These are phyloP conservation scores for Monocercomonoides exilis DNA, from an alignment of 78 protist species.

Conservation along the genomic window DNA sequence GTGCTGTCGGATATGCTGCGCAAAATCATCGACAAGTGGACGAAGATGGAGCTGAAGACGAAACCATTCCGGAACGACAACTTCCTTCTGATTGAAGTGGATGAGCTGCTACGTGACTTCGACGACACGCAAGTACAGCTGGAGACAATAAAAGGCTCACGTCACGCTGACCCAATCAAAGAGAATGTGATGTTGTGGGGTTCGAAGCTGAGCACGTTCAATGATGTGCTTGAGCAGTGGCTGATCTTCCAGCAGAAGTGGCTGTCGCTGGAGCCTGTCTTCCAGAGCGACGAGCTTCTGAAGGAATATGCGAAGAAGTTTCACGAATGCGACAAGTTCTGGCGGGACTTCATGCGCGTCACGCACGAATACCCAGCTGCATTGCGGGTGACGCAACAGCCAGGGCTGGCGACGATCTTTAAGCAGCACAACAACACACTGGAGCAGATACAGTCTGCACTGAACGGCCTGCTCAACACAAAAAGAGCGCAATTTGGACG, in stretches of 20 bases:
- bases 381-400: background rate
- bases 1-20: conserved; percentile 30
- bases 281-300: conserved; percentile 55
- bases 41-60: conserved; percentile 4
- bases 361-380: conserved; percentile 12
- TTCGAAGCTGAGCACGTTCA: conserved; percentile 7
- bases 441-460: conserved; percentile 46
- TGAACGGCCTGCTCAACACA: conserved; percentile 57
- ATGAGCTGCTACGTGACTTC: conserved; percentile 35
- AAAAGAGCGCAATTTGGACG: conserved; percentile 54
- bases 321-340: conserved; percentile 25
- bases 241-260: conserved; percentile 42
- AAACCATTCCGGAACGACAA: background rate
- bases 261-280: conserved; percentile 61
- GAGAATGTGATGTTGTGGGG: conserved; percentile 43
- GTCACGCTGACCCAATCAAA: conserved; percentile 33
- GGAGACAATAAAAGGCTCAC: conserved; percentile 44
- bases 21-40: conserved; percentile 34
- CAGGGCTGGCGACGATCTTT: background rate
- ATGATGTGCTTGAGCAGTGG: conserved; percentile 49
- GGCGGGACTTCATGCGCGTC: conserved; percentile 4
- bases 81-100: conserved; percentile 5
- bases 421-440: conserved; percentile 7
- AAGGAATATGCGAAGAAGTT: conserved; percentile 43
- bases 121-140: conserved; percentile 45